These are phyloP conservation scores for Hypholoma sublateritium DNA, from an alignment of 768 basidiomycete species.

Conservation along the genomic window DNA sequence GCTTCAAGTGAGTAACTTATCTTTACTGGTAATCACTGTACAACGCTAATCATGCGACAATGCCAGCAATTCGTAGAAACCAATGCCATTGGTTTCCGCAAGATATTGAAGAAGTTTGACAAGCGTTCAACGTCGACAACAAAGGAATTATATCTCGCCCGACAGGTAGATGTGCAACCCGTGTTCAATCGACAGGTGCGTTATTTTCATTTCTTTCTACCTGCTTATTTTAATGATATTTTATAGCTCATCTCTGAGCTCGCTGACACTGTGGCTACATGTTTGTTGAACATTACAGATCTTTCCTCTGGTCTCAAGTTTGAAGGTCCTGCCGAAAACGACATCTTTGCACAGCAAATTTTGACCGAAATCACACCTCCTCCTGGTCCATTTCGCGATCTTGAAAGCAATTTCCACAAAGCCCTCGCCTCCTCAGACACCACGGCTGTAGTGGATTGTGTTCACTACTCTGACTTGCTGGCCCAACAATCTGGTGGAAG, in stretches of 20 bases:
- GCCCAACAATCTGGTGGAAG: conserved; percentile 59
- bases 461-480: conserved; percentile 68
- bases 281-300: conserved; percentile 77
- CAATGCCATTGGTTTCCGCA: conserved; percentile 94
- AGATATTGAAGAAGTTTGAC: conserved; percentile 98
- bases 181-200: conserved; percentile 92
- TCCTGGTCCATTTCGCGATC: conserved; percentile 78
- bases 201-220: conserved; percentile 8
- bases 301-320: conserved; percentile 73
- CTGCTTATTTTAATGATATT: conserved; percentile 3
- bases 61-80: conserved; percentile 93
- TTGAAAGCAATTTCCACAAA: conserved; percentile 84
- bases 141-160: conserved; percentile 94
- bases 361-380: conserved; percentile 58
- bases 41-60: conserved; percentile 9
- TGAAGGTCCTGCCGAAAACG: conserved; percentile 75
- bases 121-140: conserved; percentile 93
- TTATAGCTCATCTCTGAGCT: conserved; percentile 89
- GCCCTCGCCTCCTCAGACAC: conserved; percentile 66
- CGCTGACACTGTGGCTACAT: conserved; percentile 87
- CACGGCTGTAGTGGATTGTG: conserved; percentile 64
- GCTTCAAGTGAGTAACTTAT: conserved; percentile 68
- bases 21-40: not conserved
- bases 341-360: conserved; percentile 74
- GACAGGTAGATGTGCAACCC: conserved; percentile 98